Base-by-base conservation (phyloP, 2,329 filamentous ascomycete species). In the Tolypocladium cylindrosporum region DNA sequence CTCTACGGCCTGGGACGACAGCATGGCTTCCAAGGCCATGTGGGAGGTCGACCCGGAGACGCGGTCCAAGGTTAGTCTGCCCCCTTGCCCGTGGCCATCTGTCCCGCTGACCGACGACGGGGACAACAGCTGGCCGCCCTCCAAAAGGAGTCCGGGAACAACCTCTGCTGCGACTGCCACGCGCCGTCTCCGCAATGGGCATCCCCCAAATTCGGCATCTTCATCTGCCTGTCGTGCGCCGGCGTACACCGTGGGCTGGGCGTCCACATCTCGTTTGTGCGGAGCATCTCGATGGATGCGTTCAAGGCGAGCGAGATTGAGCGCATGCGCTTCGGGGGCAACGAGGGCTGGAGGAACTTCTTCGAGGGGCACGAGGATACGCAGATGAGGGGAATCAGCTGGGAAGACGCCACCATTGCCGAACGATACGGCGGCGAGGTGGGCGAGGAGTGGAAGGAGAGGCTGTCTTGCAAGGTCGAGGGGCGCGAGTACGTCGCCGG, bases 1-100 rank as follows among this genome's bases (percentile, higher is more conserved):
- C 42, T 56, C 53, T 55, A 57, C 62, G 58, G 58, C 54, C 54
- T 55, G 34, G 45, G 55, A 55, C 52, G 21, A 60, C 57, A 67
- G 65, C 58, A 84, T 86, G 83, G 77, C 83, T 64, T 80, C 84
- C 69, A 93, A 92, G 76, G 84, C 81, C 65, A 93, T 96, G 89
- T 99, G 94, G 94, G 94, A 99, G 78, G 91, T 99, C 64, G 94
- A 99, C 75, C 94, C 94, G 54, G 93, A 97, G 80, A 97, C 93
- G 61, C 86, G 91, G 76, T 91, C 89, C 70, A 97, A 97, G 85
- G 92, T 95, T 77, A 66, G 73, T 59, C 54, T 40, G 24, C 24
- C 24, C 27, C 55, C 53, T 66, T 40, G 31, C 55, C 53, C 27
- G 8, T 42, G 59, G 56, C 61, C 58, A 61, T 60, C 58, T n/a